A percentile compares a stretch with the other conserved stretches of the same genome.
Conservation (phyloP, 1,284 basidiomycete species). For the Cystobasidium sp. region DNA sequence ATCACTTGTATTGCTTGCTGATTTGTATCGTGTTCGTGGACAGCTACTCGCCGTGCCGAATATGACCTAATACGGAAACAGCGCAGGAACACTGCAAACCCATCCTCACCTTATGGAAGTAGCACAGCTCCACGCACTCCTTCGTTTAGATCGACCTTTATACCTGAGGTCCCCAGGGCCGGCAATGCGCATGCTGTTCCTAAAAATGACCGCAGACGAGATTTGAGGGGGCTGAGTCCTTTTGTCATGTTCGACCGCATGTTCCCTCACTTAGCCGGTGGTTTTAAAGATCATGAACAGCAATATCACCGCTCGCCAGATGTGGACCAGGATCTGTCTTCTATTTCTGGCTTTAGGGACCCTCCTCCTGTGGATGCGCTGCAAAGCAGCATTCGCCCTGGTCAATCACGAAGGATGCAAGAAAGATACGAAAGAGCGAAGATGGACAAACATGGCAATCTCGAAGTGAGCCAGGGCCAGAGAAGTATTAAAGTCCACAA, state of each 20-base stretch:
- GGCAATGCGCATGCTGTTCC: not conserved
- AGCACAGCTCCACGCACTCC: not conserved
- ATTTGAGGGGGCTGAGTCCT: not conserved
- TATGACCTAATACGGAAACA: conserved; percentile 15
- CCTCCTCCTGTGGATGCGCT: not conserved
- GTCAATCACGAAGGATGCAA: conserved; percentile 14
- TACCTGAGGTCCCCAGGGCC: conserved; percentile 1
- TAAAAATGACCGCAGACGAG: not conserved
- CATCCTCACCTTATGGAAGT: not conserved
- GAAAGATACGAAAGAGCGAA: conserved; percentile 25
- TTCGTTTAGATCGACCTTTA: conserved; percentile 30
- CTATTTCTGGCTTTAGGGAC: not conserved
- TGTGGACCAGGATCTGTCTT: not conserved
- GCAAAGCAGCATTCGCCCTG: conserved; percentile 5
- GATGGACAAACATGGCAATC: conserved; percentile 23
- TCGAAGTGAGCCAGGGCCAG: conserved; percentile 20
- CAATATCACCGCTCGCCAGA: no score
- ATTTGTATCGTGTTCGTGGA: not conserved
- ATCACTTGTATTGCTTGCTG: not conserved
- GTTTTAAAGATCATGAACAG: not conserved
- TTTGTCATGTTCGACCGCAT: conserved; percentile 1
- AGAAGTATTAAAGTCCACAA: conserved; percentile 34
- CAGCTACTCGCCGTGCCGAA: conserved; percentile 22
- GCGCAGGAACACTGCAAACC: not conserved
- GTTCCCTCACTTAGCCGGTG: not conserved